These are phyloP conservation scores for Aspergillus neotritici DNA, from an alignment of 2,329 filamentous ascomycete genomes.

Conservation along the genomic window DNA sequence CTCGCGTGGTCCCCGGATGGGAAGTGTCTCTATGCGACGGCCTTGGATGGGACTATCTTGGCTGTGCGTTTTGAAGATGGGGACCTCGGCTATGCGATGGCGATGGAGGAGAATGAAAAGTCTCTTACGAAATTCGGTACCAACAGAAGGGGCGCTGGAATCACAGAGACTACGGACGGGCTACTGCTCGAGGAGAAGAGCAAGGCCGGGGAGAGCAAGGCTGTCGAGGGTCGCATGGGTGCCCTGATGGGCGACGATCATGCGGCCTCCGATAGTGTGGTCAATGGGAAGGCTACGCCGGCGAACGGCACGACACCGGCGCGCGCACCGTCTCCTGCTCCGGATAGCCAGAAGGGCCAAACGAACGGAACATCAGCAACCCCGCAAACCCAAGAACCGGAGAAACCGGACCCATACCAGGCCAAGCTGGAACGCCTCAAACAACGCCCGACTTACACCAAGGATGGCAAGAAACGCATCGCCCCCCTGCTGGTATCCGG, in stretches of 20 bases:
- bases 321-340: slow-evolving; percentile 26
- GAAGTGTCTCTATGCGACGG: slow-evolving; percentile 76
- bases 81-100: slow-evolving; percentile 84
- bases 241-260: slow-evolving; percentile 89
- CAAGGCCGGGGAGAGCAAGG: slow-evolving; percentile 83
- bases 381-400: slow-evolving; percentile 29
- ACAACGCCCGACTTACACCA: slow-evolving; percentile 86
- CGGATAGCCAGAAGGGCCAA: slow-evolving; percentile 30
- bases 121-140: slow-evolving; percentile 88
- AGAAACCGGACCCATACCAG: slow-evolving; percentile 50
- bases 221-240: slow-evolving; percentile 91
- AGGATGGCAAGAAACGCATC: slow-evolving; percentile 95
- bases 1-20: slow-evolving; percentile 92
- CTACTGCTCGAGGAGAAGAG: slow-evolving; percentile 83
- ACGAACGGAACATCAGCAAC: slow-evolving; percentile 32
- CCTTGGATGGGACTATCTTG: slow-evolving; percentile 83
- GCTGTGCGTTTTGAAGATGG: slow-evolving; percentile 75
- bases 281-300: slow-evolving; percentile 43
- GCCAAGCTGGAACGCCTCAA: slow-evolving; percentile 67
- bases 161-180: slow-evolving; percentile 87
- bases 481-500: slow-evolving; percentile 87
- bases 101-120: slow-evolving; percentile 83
- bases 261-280: slow-evolving; percentile 47
- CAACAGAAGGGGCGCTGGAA: slow-evolving; percentile 79
- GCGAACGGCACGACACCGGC: slow-evolving; percentile 44